Evolutionary conservation across 495 filamentous ascomycete genomes (phyloP), one percentile per base, ranked within the genome.

Genomic region (Penicillium argentinense): DNA sequence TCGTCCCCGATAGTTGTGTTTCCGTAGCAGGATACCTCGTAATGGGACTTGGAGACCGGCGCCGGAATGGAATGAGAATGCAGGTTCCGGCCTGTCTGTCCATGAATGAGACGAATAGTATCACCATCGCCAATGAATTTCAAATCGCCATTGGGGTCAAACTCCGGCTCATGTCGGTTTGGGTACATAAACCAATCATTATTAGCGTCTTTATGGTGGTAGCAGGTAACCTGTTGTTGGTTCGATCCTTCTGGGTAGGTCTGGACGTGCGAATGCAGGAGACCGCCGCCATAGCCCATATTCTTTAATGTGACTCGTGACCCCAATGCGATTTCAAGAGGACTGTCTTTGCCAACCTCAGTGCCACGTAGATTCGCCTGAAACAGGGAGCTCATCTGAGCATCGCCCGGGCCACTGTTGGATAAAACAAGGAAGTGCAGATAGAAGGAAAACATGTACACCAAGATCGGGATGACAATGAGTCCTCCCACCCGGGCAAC

Each of bases 151-250:
- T 87, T 82, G 3, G 80, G 66, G 56, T 89, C 78, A 57, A 82
- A 95, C n/a, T 87, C 85, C 3, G 76, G 64, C 25, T 92, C 77
- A 23, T 74, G 55, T 30, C 93, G 86, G 71, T 90, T 93, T 13
- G 93, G 95, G 61, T 96, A 96, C 64, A 98, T 95, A 68, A 91
- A 97, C 93, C 93, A 98, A 69, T 98, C 95, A 59, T 98, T 98
- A 75, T 98, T 98, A 56, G 93, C 82, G 79, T 98, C 93, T 63
- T 98, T 98, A 75, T 98, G 93, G 67, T 98, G 93, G 64, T 98
- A 98, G 72, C 93, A 98, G 23, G 93, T 98, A 42, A 98, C 86
- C 67, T 98, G 93, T 59, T 98, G 95, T 68, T 98, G 93, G 5
- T 67, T 67, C 11, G 95, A 97, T 23, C 93, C 93, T 67, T 98